Evolutionary conservation across 352 stramenopile genomes (phyloP).

Genomic region (Phytophthora cajani): DNA sequence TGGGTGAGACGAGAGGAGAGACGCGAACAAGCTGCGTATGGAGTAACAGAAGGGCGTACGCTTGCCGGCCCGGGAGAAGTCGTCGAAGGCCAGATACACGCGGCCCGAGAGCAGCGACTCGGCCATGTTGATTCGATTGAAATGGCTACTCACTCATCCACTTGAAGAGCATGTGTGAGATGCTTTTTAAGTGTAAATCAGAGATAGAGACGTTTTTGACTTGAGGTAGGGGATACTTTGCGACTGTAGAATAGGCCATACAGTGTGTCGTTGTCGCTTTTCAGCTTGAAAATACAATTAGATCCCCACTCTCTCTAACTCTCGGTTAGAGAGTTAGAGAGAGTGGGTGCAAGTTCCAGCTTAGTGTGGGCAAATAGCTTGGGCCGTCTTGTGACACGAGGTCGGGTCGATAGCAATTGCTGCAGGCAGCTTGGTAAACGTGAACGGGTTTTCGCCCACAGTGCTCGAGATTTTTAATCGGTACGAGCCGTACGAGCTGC

Average conservation of each 20-base stretch:
- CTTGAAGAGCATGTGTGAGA: background rate
- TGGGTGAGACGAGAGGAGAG: background rate
- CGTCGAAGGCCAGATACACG: conserved; percentile 73
- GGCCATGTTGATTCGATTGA: conserved; percentile 4
- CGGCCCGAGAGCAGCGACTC: conserved; percentile 22
- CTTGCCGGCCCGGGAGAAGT: conserved; percentile 69
- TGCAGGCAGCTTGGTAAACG: background rate
- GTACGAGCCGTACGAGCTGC: conserved; percentile 1
- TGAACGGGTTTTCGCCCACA: background rate
- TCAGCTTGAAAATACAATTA: too few relatives aligned
- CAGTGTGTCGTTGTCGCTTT: too few relatives aligned
- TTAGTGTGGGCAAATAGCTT: background rate
- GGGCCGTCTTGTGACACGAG: background rate
- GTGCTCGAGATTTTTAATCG: background rate
- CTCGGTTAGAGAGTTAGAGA: too few relatives aligned
- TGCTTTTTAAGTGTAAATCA: too few relatives aligned
- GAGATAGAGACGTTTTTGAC: background rate
- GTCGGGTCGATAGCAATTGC: background rate
- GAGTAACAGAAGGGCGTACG: conserved; percentile 37
- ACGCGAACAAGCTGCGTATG: background rate
- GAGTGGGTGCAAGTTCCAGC: background rate
- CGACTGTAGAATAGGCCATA: too few relatives aligned
- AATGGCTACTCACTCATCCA: too few relatives aligned
- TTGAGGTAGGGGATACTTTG: too few relatives aligned
- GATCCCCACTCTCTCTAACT: too few relatives aligned